A percentile compares a stretch with the other conserved stretches of the same genome.
Conservation (phyloP, 2,329 filamentous ascomycete genomes). For the Cytospora mali region DNA sequence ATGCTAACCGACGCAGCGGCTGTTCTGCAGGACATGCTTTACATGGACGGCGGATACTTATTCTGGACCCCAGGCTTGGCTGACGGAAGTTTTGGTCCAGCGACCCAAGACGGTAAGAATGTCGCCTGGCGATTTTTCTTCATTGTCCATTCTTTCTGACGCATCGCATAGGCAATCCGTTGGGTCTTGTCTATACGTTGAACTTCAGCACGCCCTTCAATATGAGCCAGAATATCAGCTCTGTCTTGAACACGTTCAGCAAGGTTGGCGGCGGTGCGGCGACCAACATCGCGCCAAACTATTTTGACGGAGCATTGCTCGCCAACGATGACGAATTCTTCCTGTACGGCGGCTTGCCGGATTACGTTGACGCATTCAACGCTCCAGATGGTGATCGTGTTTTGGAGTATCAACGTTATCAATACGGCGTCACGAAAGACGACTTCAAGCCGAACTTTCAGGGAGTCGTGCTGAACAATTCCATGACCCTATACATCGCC, state of each 20-base stretch:
- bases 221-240: constrained; percentile 54
- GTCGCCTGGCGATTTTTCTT: too few relatives aligned
- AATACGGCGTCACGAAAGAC: constrained; percentile 51
- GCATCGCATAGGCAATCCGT: constrained; percentile 48
- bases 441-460: constrained; percentile 49
- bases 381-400: constrained; percentile 47
- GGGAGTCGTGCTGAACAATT: constrained; percentile 42
- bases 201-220: constrained; percentile 62
- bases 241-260: constrained; percentile 46
- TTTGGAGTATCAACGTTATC: constrained; percentile 54
- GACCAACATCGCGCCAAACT: constrained; percentile 59
- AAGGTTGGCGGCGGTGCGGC: constrained; percentile 41
- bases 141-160: not conserved
- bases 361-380: constrained; percentile 36
- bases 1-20: constrained; percentile 48
- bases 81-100: constrained; percentile 43
- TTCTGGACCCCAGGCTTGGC: constrained; percentile 54
- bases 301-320: constrained; percentile 65
- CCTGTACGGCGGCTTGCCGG: constrained; percentile 62
- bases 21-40: constrained; percentile 63
- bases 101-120: constrained; percentile 46
- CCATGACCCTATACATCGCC: constrained; percentile 64
- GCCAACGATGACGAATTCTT: constrained; percentile 65
- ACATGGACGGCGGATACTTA: constrained; percentile 64
- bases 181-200: constrained; percentile 57